Conservation (phyloP, 768 basidiomycete species). For the Naematelia encephala region DNA sequence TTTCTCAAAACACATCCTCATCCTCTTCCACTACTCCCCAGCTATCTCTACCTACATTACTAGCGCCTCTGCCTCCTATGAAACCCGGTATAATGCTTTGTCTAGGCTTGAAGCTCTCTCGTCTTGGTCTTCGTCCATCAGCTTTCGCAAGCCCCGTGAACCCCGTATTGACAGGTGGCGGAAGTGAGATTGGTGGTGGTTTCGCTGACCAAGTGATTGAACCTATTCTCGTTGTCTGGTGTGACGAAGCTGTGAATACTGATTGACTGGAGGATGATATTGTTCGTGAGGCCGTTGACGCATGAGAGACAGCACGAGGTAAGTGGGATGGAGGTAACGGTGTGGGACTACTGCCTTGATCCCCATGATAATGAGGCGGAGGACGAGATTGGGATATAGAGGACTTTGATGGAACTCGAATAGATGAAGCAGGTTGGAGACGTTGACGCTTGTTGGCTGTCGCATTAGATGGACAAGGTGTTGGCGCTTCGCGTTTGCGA, state of each 20-base stretch:
- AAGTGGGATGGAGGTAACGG: not conserved
- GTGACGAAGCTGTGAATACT: slow-evolving; percentile 1
- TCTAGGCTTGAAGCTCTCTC: slow-evolving; percentile 26
- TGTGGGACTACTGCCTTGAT: not conserved
- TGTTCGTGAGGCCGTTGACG: not conserved
- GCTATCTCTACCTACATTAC: not conserved
- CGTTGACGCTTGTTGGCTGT: slow-evolving; percentile 8
- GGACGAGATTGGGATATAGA: no score
- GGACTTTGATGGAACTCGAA: no score
- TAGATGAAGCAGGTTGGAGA: not conserved
- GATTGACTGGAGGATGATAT: not conserved
- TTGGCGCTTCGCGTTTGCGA: slow-evolving; percentile 41
- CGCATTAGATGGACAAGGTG: slow-evolving; percentile 35
- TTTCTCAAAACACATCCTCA: slow-evolving; percentile 2
- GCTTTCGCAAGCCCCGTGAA: slow-evolving; percentile 12
- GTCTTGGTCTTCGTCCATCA: slow-evolving; percentile 9
- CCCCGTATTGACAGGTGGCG: not conserved
- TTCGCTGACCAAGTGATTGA: not conserved
- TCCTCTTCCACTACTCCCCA: slow-evolving; percentile 1
- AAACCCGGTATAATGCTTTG: slow-evolving; percentile 12
- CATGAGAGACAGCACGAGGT: not conserved
- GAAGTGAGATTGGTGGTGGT: not conserved
- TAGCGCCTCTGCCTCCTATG: not conserved
- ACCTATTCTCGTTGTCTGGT: slow-evolving; percentile 3
- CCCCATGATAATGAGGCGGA: not conserved